A percentile compares a stretch with the other conserved stretches of the same genome.
Conservation (phyloP, 176 grass and related monocot species). For the Avena insularis region DNA sequence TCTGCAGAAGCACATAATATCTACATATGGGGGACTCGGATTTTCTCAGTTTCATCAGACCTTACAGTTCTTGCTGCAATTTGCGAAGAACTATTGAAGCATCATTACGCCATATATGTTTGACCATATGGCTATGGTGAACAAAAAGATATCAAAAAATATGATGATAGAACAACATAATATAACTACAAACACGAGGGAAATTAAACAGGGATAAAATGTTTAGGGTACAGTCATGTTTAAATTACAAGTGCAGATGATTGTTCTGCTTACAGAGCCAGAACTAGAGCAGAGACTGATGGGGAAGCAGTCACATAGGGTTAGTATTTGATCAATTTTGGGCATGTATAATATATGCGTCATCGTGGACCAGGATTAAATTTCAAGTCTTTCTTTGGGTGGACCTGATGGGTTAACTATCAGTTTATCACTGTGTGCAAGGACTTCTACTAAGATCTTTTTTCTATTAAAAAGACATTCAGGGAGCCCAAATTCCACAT, state of each 20-base stretch:
- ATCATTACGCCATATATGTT: neutral
- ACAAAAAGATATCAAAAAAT: neutral
- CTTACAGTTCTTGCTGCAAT: neutral
- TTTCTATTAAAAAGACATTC: neutral
- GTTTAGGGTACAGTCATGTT: neutral
- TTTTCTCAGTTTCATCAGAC: neutral
- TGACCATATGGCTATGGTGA: neutral
- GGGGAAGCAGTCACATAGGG: neutral
- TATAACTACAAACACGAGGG: neutral
- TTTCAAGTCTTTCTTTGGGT: neutral
- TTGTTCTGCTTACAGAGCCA: neutral
- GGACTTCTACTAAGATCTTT: neutral
- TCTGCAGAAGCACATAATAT: neutral
- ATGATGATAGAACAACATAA: neutral
- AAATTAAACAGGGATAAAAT: conserved; percentile 7
- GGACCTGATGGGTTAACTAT: neutral
- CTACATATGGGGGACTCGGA: neutral
- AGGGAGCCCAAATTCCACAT: neutral
- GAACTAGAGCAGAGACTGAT: neutral
- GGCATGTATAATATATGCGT: neutral
- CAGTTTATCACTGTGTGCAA: neutral
- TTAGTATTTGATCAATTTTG: neutral
- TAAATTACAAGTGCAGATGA: neutral
- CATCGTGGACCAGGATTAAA: neutral
- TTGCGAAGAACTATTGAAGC: neutral